Conservation (phyloP, 2,329 filamentous ascomycete species). For the Fusarium sp. region DNA sequence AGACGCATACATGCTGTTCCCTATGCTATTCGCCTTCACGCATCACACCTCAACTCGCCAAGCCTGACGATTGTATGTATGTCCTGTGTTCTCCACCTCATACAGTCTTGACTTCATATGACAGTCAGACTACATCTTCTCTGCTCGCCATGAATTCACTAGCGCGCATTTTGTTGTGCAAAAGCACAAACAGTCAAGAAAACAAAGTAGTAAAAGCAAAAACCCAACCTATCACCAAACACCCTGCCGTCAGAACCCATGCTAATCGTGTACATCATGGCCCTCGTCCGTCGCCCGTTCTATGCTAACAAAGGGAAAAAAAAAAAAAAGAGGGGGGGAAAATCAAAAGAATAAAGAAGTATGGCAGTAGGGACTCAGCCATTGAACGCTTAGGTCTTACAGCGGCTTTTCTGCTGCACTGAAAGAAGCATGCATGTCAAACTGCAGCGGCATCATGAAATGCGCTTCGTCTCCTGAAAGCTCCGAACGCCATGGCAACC, state of each 20-base stretch:
- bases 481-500: constrained; percentile 35
- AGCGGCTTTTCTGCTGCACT: constrained; percentile 6
- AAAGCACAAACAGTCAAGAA: not conserved
- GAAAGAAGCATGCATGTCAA: not conserved
- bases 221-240: constrained; percentile 14
- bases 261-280: constrained; percentile 40
- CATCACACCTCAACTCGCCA: not conserved
- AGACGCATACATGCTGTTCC: constrained; percentile 11
- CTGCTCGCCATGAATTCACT: not conserved
- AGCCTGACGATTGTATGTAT: not conserved
- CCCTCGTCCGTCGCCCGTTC: constrained; percentile 19
- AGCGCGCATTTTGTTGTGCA: not conserved
- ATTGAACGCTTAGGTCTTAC: constrained; percentile 5
- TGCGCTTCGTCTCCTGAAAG: constrained; percentile 9
- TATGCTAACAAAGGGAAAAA: constrained; percentile 6
- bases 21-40: not conserved
- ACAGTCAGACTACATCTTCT: not conserved
- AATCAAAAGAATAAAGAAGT: not conserved
- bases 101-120: not conserved
- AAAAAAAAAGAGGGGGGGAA: not conserved
- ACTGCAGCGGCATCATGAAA: not conserved
- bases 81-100: not conserved
- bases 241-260: constrained; percentile 31
- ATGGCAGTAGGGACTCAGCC: not conserved
- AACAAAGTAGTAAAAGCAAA: constrained; percentile 6